Base-by-base conservation (phyloP, 768 basidiomycete genomes). In the Clavulina sp. region DNA sequence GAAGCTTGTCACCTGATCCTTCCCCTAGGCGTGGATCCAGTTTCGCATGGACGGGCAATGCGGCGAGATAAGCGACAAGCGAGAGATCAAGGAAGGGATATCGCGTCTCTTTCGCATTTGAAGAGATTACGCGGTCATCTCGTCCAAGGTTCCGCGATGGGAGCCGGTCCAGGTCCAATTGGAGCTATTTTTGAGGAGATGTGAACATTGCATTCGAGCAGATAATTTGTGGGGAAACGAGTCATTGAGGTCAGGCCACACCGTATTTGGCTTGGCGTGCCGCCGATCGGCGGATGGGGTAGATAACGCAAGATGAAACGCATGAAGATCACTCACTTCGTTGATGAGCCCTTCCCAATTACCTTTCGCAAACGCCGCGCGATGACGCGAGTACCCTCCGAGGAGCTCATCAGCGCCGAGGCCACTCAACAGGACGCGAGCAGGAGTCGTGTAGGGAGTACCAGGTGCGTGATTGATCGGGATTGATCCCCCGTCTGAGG, bases 391-490 rank as follows among this genome's bases (percentile, higher is more conserved):
- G 63, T 99, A 99, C 1, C 95, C 95, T 2, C 91, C 95, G 3
- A 99, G 70, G 36, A 96, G 71, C 62, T 99, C 95, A 61, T 99
- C 95, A 1, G 95, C 86, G 0, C 95, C 95, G 4, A 99, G 69
- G 1, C 95, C 95, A 56, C 79, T 92, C 24, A 99, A 67, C 5
- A 96, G 68, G 0, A 97, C 89, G 41, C 77, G 74, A 0, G 95
- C 88, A 5, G 70, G 63, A 56, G 83, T 91, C 0, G 66, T 71
- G 64, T 95, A 93, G 4, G 69, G 66, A 19, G 59, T 59, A 2
- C 72, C 64, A 3, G 68, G 61, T 1, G 65, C 63, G n/a, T 62
- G n/a, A n/a, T n/a, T n/a, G n/a, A n/a, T n/a, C n/a, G n/a, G n/a
- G n/a, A n/a, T n/a, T n/a, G n/a, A n/a, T n/a, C n/a, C n/a, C n/a